These are phyloP conservation scores for Colletotrichum ledebouriae DNA, from an alignment of 2,329 filamentous ascomycete species.

Conservation along the genomic window DNA sequence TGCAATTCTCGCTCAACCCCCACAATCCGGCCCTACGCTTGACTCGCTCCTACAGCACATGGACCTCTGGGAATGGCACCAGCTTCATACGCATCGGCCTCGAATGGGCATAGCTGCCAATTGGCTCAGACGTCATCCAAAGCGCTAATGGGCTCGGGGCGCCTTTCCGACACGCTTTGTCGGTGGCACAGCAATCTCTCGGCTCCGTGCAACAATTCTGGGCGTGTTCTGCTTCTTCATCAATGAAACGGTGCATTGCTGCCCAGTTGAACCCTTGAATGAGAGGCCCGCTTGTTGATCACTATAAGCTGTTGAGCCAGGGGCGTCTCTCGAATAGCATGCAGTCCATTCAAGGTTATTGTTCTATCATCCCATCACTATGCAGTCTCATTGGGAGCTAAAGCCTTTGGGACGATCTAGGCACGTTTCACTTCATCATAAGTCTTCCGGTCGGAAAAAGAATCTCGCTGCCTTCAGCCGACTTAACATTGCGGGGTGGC, in stretches of 20 bases:
- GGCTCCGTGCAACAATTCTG: slow-evolving; percentile 14
- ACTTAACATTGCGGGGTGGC: too few species aligned
- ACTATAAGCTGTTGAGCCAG: too few species aligned
- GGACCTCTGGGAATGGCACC: too few species aligned
- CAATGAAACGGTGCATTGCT: too few species aligned
- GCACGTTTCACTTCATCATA: slow-evolving; percentile 24
- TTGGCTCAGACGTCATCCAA: neutral
- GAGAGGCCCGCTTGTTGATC: too few species aligned
- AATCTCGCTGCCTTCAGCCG: neutral
- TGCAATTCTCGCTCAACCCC: slow-evolving; percentile 10
- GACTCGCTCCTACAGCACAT: too few species aligned
- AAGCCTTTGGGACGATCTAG: slow-evolving; percentile 24
- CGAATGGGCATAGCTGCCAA: too few species aligned
- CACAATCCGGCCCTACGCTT: slow-evolving; percentile 20
- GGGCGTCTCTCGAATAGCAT: neutral
- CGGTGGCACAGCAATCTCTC: slow-evolving; percentile 4
- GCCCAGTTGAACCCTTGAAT: too few species aligned
- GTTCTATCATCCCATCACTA: slow-evolving; percentile 29
- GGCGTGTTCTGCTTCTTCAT: neutral
- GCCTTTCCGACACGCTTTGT: slow-evolving; percentile 11
- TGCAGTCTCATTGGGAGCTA: slow-evolving; percentile 15
- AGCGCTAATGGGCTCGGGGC: slow-evolving; percentile 14
- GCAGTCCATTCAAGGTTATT: slow-evolving; percentile 29
- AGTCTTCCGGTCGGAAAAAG: neutral
- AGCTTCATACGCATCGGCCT: too few species aligned